These are phyloP conservation scores for Knoxia roxburghii DNA, from an alignment of 257 asterid species.

Conservation along the genomic window DNA sequence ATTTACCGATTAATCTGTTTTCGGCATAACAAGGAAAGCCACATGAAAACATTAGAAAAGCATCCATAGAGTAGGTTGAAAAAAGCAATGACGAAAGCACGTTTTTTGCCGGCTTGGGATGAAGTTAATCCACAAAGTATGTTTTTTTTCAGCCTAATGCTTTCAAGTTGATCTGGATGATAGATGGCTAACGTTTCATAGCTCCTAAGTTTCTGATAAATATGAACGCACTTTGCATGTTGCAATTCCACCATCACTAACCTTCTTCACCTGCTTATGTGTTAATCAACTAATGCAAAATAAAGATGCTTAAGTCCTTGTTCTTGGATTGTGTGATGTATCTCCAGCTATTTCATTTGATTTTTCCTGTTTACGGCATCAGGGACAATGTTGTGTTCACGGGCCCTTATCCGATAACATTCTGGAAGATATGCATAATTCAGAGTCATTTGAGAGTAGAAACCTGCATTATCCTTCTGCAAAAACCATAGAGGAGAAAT, in stretches of 20 bases:
- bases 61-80: too few relatives aligned
- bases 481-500: too few relatives aligned
- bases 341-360: constrained; percentile 42
- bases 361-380: constrained; percentile 43
- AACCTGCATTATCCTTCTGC: too few relatives aligned
- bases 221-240: not conserved
- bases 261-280: not conserved
- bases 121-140: too few relatives aligned
- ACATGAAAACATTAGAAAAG: too few relatives aligned
- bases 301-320: not conserved
- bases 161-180: too few relatives aligned
- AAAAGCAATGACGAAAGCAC: too few relatives aligned
- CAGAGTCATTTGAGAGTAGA: too few relatives aligned
- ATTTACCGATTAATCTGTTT: too few relatives aligned
- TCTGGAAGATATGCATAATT: constrained; percentile 33
- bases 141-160: not conserved
- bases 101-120: too few relatives aligned
- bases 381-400: constrained; percentile 67
- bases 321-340: too few relatives aligned
- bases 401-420: constrained; percentile 27
- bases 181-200: not conserved
- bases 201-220: not conserved
- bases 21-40: too few relatives aligned
- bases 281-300: not conserved
- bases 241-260: not conserved